Evolutionary conservation across 345 rosid genomes (phyloP), one percentile per base, ranked within the genome.

Genomic region (Fremontodendron californicum): DNA sequence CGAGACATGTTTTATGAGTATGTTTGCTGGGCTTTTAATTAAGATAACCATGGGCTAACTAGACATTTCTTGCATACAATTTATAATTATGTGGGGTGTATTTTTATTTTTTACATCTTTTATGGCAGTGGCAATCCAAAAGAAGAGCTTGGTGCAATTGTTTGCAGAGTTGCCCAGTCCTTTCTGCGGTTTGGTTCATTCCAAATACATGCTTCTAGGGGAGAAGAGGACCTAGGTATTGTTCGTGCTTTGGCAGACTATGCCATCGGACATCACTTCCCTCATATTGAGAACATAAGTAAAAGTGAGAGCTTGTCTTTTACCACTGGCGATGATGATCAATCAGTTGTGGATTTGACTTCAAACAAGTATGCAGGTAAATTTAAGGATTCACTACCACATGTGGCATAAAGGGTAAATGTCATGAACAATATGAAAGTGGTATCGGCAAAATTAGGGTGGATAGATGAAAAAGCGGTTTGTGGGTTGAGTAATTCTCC

Each of bases 1-100:
- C 93, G 98, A 49, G 99, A 96, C 86, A 93, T 96, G 98, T 96
- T 96, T 83, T 96, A 93, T 70, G 98, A 96, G 99, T 96, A 93
- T 54, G 98, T 90, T 74, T 77, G 23, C 29, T 60, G 35, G 10
- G 12, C 27, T 70, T 77, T 77, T 21, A 6, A 63, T 33, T 55
- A 21, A 31, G 29, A 31, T 76, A 15, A 61, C 29, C 9, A 37
- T 46, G 5, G 70, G 46, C 25, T 29, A 35, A 40, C 6, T 11
- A 7, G 57, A 37, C 54, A n/a, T 55, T 71, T 80, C 21, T 40
- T 79, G 31, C 15, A 55, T 58, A 43, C 18, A 25, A 15, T 43
- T 31, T 13, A 43, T 68, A 67, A 21, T 40, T 42, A 37, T 54
- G 1, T 1, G 12, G 33, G 2, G 19, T 55, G n/a, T 40, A n/a